A percentile compares a stretch with the other conserved stretches of the same genome.
These are phyloP conservation scores for Ambrosiella beaveri DNA, from an alignment of 2,329 filamentous ascomycete species.

Conservation along the genomic window DNA sequence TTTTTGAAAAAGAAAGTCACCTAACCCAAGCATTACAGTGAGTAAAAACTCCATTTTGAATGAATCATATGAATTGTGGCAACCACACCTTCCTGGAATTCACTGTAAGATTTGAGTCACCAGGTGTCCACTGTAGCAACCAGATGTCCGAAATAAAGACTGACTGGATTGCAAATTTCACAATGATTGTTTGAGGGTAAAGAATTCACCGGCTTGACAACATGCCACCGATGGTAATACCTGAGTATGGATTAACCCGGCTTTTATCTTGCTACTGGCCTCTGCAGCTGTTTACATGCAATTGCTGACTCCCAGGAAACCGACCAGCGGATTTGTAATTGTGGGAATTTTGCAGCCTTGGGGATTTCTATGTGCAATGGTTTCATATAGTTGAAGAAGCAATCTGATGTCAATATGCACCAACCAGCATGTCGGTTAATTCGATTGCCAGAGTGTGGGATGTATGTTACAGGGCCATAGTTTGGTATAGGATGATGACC, in stretches of 20 bases:
- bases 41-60: too few species aligned
- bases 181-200: neutral
- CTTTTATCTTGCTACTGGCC: too few species aligned
- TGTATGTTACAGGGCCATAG: neutral
- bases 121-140: neutral
- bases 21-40: too few species aligned
- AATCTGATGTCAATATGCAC: neutral
- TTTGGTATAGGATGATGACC: neutral
- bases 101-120: neutral
- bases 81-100: too few species aligned
- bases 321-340: neutral
- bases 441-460: neutral
- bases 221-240: neutral
- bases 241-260: neutral
- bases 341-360: neutral
- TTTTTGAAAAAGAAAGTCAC: too few species aligned
- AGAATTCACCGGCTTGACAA: neutral
- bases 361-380: too few species aligned
- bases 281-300: too few species aligned
- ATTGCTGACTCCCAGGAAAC: too few species aligned
- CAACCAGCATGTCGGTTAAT: neutral
- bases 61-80: neutral
- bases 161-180: neutral
- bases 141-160: neutral
- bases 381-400: neutral